Evolutionary conservation across 164 flowering plant species (phyloP).

Genomic region (Cinnamomum chago): DNA sequence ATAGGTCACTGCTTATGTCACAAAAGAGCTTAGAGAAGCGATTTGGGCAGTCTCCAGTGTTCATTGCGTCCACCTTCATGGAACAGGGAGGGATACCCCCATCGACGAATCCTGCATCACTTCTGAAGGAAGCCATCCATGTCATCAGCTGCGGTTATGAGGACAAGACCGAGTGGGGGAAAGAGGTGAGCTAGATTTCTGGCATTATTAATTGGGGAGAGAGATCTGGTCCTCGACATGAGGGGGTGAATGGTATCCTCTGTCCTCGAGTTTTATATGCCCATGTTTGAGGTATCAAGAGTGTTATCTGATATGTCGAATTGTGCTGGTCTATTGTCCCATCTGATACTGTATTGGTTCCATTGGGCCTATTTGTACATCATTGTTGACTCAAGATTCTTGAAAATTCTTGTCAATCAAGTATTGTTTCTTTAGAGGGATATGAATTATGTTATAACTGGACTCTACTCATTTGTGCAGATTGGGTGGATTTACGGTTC

Average conservation of each 20-base stretch:
- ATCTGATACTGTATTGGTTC: too few species aligned
- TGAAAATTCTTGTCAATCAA: not conserved
- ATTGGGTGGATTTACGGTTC: constrained; percentile 99
- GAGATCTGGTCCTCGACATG: too few species aligned
- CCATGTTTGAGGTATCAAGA: too few species aligned
- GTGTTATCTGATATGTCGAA: too few species aligned
- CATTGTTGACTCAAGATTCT: too few species aligned
- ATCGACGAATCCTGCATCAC: constrained; percentile 84
- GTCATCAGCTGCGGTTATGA: constrained; percentile 99
- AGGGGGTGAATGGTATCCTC: too few species aligned
- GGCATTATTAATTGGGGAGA: not conserved
- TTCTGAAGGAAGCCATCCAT: constrained; percentile 94
- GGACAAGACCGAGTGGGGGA: constrained; percentile 97
- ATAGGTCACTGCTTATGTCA: constrained; percentile 90
- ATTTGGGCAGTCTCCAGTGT: constrained; percentile 95
- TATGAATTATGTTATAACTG: not conserved
- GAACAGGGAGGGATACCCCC: constrained; percentile 97
- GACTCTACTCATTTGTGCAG: constrained; percentile 29
- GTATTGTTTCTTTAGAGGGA: not conserved
- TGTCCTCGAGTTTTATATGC: too few species aligned
- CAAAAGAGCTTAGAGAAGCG: constrained; percentile 94
- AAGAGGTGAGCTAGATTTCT: constrained; percentile 59
- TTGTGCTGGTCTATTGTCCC: too few species aligned
- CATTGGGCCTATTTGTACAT: too few species aligned
- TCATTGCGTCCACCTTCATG: constrained; percentile 93